Percentiles rank a stretch among this genome's conserved stretches.
Conservation (phyloP, 371 early-diverging fungal species). For the Lichtheimia ornata region DNA sequence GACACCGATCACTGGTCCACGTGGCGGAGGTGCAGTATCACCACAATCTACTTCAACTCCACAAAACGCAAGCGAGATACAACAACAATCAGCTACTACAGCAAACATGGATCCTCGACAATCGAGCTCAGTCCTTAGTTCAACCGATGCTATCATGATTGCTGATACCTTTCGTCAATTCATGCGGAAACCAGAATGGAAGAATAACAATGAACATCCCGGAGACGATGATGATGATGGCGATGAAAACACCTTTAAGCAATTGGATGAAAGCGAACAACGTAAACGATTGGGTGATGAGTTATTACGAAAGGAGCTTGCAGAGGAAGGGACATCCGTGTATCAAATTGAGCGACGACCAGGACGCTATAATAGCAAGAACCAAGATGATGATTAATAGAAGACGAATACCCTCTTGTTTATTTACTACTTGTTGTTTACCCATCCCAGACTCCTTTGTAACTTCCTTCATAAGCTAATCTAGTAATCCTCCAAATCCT, state of each 20-base stretch:
- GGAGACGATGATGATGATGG: slow-evolving; percentile 13
- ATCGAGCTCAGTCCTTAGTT: slow-evolving; percentile 41
- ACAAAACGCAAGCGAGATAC: too few relatives aligned
- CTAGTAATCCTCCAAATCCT: too few relatives aligned
- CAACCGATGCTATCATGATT: slow-evolving; percentile 51
- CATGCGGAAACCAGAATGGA: slow-evolving; percentile 56
- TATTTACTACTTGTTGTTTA: background rate
- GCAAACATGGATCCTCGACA: slow-evolving; percentile 22
- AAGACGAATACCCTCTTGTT: background rate
- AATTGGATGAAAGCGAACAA: background rate
- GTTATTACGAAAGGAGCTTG: slow-evolving; percentile 27
- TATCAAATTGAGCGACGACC: slow-evolving; percentile 23
- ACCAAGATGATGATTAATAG: slow-evolving; percentile 3
- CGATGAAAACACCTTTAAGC: slow-evolving; percentile 5
- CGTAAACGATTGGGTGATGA: slow-evolving; percentile 23
- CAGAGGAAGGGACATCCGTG: slow-evolving; percentile 33
- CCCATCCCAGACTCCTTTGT: background rate
- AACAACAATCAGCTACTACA: slow-evolving; percentile 1
- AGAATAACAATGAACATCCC: slow-evolving; percentile 23
- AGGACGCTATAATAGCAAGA: slow-evolving; percentile 2
- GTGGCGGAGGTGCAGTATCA: too few relatives aligned
- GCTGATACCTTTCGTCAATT: slow-evolving; percentile 52
- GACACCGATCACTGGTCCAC: slow-evolving; percentile 8
- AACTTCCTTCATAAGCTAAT: background rate
- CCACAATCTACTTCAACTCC: too few relatives aligned